Evolutionary conservation across 495 filamentous ascomycete genomes (phyloP), one percentile per base, ranked within the genome.

Genomic region (Penicillium riverlandense): DNA sequence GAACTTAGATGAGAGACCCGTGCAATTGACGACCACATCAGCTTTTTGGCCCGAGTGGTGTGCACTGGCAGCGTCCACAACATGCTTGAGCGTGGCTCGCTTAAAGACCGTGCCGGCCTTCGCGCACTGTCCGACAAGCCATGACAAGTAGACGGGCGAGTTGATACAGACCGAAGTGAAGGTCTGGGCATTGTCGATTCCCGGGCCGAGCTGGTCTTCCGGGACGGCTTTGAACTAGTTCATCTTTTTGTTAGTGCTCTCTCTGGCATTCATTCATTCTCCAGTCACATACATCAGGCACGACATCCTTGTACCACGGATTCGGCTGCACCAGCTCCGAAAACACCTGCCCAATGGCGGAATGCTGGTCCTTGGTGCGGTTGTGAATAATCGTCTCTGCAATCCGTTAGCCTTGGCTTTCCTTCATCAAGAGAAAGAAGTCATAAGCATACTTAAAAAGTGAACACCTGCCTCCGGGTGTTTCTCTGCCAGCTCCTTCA

Each of bases 101-200:
- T 74, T 76, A 55, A 98, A 69, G 4, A 78, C 65, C 2, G 84
- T 83, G 12, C 86, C 88, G 13, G 74, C 71, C 54, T 75, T 76
- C 12, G 82, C 67, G 65, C 87, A 95, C 61, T 91, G 83, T 0
- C 79, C 79, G 0, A 84, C 62, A 0, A 96, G 77, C 77, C 85
- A 96, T 1, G 86, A 81, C 11, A 95, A 77, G 68, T 96, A 96
- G 38, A 95, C 50, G 38, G 86, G 80, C 0, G 84, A 83, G 68
- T 98, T 96, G 58, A 98, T 91, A 64, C 90, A 96, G 31, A 95
- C 84, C 0, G 85, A 90, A 6, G 75, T 86, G 60, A 90, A 96
- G 34, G 72, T 65, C 37, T 78, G 85, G 6, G 75, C 91, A n/a
- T 79, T 83, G 43, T 87, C 79, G 32, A 80, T 75, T 7, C 74